Percentiles rank a stretch among this genome's conserved stretches.
phyloP scores from a whole-genome alignment of 2,329 filamentous ascomycete genomes.

The Didymella glomerata region DNA sequence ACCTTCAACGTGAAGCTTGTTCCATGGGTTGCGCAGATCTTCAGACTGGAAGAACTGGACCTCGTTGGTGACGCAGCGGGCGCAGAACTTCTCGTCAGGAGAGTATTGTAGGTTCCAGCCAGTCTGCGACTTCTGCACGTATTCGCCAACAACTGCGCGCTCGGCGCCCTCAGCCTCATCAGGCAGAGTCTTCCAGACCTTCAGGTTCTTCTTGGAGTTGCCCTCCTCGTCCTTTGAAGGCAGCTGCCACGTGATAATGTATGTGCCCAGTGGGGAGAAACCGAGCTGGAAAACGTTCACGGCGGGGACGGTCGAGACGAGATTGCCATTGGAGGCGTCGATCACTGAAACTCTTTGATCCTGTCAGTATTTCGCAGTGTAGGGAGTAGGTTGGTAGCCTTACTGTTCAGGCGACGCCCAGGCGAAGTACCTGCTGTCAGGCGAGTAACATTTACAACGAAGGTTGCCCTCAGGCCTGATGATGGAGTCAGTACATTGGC shows the following conservation, averaged over 20 bases:
- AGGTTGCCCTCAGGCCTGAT: slow-evolving; percentile 87
- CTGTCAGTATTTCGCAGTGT: background rate
- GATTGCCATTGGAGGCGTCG: slow-evolving; percentile 78
- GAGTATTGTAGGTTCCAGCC: slow-evolving; percentile 99
- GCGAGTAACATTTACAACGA: slow-evolving; percentile 93
- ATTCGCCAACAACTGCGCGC: slow-evolving; percentile 78
- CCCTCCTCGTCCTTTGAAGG: slow-evolving; percentile 91
- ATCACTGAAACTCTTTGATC: slow-evolving; percentile 76
- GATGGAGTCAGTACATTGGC: slow-evolving; percentile 22
- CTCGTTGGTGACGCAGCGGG: slow-evolving; percentile 93
- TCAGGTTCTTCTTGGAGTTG: slow-evolving; percentile 93
- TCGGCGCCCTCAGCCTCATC: slow-evolving; percentile 68
- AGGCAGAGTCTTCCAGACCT: slow-evolving; percentile 90
- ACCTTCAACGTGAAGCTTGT: slow-evolving; percentile 92
- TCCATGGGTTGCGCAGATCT: slow-evolving; percentile 87
- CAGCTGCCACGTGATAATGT: slow-evolving; percentile 95
- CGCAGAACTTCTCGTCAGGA: slow-evolving; percentile 89
- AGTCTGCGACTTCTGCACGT: slow-evolving; percentile 94
- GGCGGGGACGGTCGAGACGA: slow-evolving; percentile 77
- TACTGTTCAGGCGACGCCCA: slow-evolving; percentile 86
- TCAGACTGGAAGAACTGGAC: slow-evolving; percentile 95
- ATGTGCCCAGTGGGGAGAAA: slow-evolving; percentile 92
- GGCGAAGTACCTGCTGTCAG: slow-evolving; percentile 94
- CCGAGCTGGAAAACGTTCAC: slow-evolving; percentile 91
- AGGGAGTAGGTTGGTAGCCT: slow-evolving; percentile 25